Base-by-base conservation (phyloP, 2,329 filamentous ascomycete genomes). In the Colletotrichum sp. region DNA sequence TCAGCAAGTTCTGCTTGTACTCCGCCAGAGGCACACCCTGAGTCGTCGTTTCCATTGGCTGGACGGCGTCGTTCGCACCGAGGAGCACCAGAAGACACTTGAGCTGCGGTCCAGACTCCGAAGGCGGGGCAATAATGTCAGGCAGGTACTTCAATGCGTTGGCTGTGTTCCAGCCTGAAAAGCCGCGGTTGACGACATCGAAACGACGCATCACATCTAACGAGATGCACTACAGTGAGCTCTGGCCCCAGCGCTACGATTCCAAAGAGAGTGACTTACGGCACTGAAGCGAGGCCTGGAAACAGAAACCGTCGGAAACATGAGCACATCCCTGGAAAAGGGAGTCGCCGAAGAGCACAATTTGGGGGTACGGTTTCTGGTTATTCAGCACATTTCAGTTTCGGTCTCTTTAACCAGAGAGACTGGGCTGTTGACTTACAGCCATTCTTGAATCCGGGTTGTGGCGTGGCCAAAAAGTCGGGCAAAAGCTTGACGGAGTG, bases 301-400 rank as follows among this genome's bases (percentile, higher is more conserved):
- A 94, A 1, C 90, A 94, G 84, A 96, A 96, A 19, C 94, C 95
- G 72, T 91, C 86, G 13, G 90, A 85, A 65, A 92, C 87, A 44
- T 89, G 87, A 78, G 90, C 90, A 3, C 92, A 90, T 57, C 90
- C 87, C 81, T 98, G 93, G 65, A 96, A 93, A 77, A 98, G 93
- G 36, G 95, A 98, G 86, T 98, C 97, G 71, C 96, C 96, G 77
- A 98, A 94, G 28, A 98, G 91, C 77, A 98, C 88, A 79, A 96
- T 88, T 81, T 96, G 94, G 65, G 93, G 92, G 80, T 94, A 94
- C 5, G 74, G 74, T 64, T 74, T 77, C 76, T 77, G 36, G 11
- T 36, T 34, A 8, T 39, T 70, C 11, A 70, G 39, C 55, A 69
- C 22, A 13, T 28, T 12, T 59, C n/a, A 48, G 13, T 36, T 19